Percentiles rank a stretch among this genome's conserved stretches.
Conservation (phyloP, 805 yeast genomes). For the Ogataea methanolica region DNA sequence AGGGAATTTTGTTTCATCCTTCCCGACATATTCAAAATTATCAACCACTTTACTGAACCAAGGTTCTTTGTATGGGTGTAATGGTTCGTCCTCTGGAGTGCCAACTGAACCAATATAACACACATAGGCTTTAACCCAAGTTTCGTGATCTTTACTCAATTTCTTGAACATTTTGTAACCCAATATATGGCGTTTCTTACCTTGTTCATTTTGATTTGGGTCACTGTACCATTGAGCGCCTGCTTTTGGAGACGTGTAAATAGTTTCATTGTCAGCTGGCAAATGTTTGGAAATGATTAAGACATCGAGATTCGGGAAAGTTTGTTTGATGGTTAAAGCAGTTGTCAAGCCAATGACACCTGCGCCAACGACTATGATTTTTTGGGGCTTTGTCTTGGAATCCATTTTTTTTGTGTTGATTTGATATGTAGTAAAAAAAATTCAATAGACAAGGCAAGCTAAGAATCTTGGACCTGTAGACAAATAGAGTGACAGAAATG, state of each 20-base stretch:
- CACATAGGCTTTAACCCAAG: constrained; percentile 28
- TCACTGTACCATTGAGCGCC: constrained; percentile 63
- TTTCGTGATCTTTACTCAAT: constrained; percentile 32
- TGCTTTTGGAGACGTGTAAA: constrained; percentile 62
- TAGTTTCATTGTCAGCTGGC: constrained; percentile 51
- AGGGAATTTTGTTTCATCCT: constrained; percentile 28
- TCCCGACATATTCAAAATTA: constrained; percentile 30
- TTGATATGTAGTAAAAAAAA: no score
- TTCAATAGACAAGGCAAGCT: no score
- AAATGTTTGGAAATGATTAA: constrained; percentile 39
- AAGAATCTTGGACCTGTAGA: no score
- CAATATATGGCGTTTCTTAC: constrained; percentile 22
- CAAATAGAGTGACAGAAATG: no score
- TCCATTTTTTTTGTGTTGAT: no score
- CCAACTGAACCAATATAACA: constrained; percentile 20
- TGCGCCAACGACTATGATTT: constrained; percentile 31
- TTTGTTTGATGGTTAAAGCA: constrained; percentile 34
- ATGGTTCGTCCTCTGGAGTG: background rate
- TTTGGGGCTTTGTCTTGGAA: background rate
- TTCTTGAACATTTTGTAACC: constrained; percentile 33
- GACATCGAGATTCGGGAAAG: constrained; percentile 30
- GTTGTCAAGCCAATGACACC: constrained; percentile 56
- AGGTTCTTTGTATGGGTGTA: constrained; percentile 20
- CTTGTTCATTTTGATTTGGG: constrained; percentile 18
- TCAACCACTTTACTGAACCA: constrained; percentile 48